These are phyloP conservation scores for Alternaria panax DNA, from an alignment of 2,329 filamentous ascomycete genomes.

Conservation along the genomic window DNA sequence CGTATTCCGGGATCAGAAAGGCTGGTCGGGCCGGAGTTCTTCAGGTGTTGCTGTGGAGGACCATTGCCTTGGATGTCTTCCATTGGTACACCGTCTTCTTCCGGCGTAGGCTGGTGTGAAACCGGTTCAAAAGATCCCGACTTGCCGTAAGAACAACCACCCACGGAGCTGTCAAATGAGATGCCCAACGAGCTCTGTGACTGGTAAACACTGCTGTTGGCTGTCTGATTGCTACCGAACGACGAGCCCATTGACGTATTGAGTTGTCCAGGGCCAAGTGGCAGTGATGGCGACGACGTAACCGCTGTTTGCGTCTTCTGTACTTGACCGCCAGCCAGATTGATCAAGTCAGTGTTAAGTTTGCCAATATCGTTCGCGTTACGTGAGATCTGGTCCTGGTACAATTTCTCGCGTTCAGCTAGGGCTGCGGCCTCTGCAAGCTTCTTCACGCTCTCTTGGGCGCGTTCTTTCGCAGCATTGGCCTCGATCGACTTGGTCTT, in stretches of 20 bases:
- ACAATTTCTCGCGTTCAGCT: neutral
- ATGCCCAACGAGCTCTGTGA: neutral
- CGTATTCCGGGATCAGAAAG: neutral
- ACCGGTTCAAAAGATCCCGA: neutral
- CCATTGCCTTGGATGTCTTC: neutral
- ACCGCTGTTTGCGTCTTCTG: neutral
- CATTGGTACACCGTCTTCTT: neutral
- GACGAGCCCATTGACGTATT: neutral
- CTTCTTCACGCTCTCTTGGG: neutral
- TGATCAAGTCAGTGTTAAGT: neutral
- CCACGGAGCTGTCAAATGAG: neutral
- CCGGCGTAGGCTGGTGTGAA: neutral
- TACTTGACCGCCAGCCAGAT: neutral
- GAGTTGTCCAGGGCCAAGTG: neutral
- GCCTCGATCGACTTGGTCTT: neutral
- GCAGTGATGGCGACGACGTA: neutral
- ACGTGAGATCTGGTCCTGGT: neutral
- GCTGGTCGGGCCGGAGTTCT: neutral
- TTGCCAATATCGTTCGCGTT: neutral
- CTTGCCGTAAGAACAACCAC: neutral
- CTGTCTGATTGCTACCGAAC: neutral
- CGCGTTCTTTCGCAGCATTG: neutral
- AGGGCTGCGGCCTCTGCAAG: neutral
- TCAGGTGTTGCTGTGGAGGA: neutral
- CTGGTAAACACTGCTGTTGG: neutral